These are phyloP conservation scores for Auricularia sp. DNA, from an alignment of 768 basidiomycete species.

Conservation along the genomic window DNA sequence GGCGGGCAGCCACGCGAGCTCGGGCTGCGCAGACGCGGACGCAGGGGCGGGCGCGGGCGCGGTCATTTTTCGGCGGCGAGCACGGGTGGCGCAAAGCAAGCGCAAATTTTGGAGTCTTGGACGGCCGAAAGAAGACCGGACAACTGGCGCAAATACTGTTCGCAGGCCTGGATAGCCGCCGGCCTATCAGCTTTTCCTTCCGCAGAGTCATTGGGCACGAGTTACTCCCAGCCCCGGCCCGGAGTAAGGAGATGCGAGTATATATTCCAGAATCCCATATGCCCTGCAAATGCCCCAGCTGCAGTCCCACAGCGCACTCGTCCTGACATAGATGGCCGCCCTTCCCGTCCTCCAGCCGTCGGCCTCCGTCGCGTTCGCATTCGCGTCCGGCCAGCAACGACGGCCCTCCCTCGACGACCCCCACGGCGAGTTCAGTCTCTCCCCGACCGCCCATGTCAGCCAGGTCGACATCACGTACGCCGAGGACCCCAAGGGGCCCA, in stretches of 20 bases:
- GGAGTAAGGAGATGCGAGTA: too few relatives aligned
- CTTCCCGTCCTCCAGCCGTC: background rate
- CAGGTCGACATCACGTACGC: background rate
- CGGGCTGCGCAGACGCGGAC: background rate
- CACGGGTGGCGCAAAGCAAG: background rate
- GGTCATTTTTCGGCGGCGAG: background rate
- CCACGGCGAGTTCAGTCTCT: background rate
- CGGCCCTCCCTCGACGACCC: background rate
- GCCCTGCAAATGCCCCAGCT: background rate
- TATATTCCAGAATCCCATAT: background rate
- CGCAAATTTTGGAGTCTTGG: background rate
- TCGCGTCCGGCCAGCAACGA: background rate
- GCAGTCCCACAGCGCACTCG: background rate
- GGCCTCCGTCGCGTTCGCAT: background rate
- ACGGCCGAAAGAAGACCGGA: too few relatives aligned
- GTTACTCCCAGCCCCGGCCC: too few relatives aligned
- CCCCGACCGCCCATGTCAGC: background rate
- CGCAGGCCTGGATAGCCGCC: too few relatives aligned
- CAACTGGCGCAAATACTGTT: too few relatives aligned
- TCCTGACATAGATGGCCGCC: background rate
- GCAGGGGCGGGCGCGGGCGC: background rate
- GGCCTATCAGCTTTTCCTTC: too few relatives aligned
- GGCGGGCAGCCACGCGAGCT: conserved; percentile 35
- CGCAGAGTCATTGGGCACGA: too few relatives aligned
- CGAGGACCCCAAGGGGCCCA: background rate